Conservation (phyloP, 2,329 filamentous ascomycete genomes). For the Fulvia fulva region DNA sequence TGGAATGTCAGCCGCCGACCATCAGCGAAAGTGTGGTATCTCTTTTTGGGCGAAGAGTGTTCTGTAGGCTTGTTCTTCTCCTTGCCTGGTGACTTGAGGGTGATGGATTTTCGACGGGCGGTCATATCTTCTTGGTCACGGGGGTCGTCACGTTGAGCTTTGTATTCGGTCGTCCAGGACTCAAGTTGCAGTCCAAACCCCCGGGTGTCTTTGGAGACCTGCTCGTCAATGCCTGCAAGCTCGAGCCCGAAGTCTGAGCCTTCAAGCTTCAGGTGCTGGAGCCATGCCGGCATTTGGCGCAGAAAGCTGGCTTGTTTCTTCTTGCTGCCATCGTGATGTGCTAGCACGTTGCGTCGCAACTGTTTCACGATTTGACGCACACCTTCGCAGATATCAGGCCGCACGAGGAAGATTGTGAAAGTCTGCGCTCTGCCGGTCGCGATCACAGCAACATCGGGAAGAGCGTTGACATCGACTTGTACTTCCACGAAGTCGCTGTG, state of each 20-base stretch:
- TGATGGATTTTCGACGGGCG: constrained; percentile 67
- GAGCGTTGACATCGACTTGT: constrained; percentile 77
- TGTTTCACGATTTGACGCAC: constrained; percentile 87
- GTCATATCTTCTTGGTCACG: constrained; percentile 32
- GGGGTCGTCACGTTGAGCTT: constrained; percentile 63
- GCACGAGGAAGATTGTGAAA: constrained; percentile 82
- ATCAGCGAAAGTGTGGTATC: constrained; percentile 56
- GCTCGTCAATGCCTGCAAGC: constrained; percentile 79
- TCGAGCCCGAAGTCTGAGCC: constrained; percentile 87
- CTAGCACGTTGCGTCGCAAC: constrained; percentile 66
- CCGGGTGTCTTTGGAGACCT: constrained; percentile 75
- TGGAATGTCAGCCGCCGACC: constrained; percentile 78
- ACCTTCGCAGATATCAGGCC: constrained; percentile 88
- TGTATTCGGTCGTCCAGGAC: constrained; percentile 84
- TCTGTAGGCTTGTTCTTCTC: constrained; percentile 30
- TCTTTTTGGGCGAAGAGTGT: constrained; percentile 46
- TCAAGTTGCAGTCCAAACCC: constrained; percentile 84
- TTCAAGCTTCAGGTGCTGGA: constrained; percentile 77
- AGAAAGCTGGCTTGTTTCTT: constrained; percentile 61
- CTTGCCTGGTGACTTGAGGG: constrained; percentile 55
- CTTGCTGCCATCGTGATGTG: constrained; percentile 39
- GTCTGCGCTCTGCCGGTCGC: constrained; percentile 77
- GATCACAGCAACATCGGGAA: constrained; percentile 79
- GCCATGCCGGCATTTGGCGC: constrained; percentile 75
- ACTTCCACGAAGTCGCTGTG: constrained; percentile 85